phyloP scores from a whole-genome alignment of 257 asterid genomes.

The Perilla frutescens region DNA sequence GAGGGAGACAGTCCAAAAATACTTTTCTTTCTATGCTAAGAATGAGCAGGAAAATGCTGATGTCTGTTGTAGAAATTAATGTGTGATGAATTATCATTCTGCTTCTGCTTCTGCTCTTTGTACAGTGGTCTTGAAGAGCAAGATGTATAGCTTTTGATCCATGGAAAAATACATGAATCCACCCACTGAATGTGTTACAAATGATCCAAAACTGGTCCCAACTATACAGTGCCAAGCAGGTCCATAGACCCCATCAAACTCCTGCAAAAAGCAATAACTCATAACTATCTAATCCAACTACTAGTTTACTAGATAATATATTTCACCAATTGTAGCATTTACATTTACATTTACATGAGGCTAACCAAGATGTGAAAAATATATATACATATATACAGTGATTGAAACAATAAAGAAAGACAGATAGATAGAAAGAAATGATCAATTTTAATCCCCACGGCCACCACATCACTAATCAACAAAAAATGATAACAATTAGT shows the following conservation, averaged over 20 bases:
- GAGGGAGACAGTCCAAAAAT: constrained; percentile 36
- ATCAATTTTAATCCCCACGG: background rate
- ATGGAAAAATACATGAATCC: constrained; percentile 85
- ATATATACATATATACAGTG: background rate
- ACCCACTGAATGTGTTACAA: constrained; percentile 86
- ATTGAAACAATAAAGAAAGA: background rate
- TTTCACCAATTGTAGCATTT: too few relatives aligned
- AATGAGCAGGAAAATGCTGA: constrained; percentile 20
- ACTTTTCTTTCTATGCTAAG: constrained; percentile 34
- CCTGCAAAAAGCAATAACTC: constrained; percentile 53
- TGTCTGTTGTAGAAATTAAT: background rate
- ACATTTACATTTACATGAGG: background rate
- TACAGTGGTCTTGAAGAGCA: constrained; percentile 83
- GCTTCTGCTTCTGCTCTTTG: constrained; percentile 62
- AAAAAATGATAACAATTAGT: background rate
- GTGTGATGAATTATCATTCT: background rate
- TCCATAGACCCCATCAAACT: constrained; percentile 85
- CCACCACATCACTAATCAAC: constrained; percentile 6
- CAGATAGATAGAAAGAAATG: background rate
- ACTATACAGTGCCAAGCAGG: constrained; percentile 95
- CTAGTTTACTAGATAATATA: too few relatives aligned
- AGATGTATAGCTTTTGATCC: constrained; percentile 78
- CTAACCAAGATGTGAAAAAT: background rate
- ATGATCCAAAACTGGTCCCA: constrained; percentile 88
- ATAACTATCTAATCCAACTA: constrained; percentile 20